phyloP scores from a whole-genome alignment of 139 green algal genomes.

The Chlorella ohadii region DNA sequence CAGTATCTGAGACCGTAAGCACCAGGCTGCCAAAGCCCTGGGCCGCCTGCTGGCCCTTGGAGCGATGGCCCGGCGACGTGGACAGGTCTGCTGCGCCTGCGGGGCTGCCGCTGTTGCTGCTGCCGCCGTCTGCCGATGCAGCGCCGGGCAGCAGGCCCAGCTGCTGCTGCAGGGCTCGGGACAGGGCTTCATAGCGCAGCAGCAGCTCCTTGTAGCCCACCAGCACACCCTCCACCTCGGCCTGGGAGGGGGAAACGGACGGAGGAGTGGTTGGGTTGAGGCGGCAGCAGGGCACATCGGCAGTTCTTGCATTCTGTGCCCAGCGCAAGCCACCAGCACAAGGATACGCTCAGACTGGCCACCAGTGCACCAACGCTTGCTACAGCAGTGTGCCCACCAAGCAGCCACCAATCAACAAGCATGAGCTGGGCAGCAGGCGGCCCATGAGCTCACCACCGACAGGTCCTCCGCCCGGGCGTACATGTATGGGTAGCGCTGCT shows the following conservation, averaged over 20 bases:
- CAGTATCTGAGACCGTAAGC: background rate
- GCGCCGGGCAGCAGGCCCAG: constrained; percentile 15
- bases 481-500: constrained; percentile 70
- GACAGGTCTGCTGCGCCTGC: background rate
- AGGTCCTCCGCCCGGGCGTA: constrained; percentile 70
- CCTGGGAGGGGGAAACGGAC: background rate
- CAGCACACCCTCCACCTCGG: constrained; percentile 79
- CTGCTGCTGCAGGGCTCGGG: constrained; percentile 37
- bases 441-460: constrained; percentile 50
- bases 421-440: background rate
- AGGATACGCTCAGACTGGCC: background rate
- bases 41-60: constrained; percentile 1
- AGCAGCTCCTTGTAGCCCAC: constrained; percentile 74
- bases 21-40: constrained; percentile 16
- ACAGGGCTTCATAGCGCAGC: constrained; percentile 46
- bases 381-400: too few species aligned
- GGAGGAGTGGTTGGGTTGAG: background rate
- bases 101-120: background rate
- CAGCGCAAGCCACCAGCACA: too few species aligned
- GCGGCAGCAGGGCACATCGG: too few species aligned
- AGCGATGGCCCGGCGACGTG: background rate
- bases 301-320: too few species aligned
- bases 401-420: background rate
- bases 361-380: too few species aligned
- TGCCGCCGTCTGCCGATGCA: background rate